Base-by-base conservation (phyloP, 2,329 filamentous ascomycete species). In the Neonectria sp. region DNA sequence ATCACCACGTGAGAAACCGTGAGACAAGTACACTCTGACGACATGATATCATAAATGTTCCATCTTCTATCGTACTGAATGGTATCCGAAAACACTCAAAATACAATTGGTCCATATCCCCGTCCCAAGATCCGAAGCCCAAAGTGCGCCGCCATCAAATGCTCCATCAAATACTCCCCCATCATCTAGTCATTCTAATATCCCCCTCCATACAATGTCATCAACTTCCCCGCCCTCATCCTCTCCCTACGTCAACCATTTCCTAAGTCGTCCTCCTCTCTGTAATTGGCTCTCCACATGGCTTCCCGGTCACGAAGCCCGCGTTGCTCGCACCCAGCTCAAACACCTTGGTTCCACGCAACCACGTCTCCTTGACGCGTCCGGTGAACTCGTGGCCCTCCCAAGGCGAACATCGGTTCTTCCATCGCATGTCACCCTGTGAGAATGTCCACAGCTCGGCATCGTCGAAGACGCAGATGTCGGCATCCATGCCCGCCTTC, bases 381-480 rank as follows among this genome's bases (percentile, higher is more conserved):
- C 95, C 95, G 53, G 86, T 88, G 75, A 98, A 91, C 35, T 84
- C 86, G 80, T 92, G 92, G 24, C 93, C 93, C 79, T 97, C 92
- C 86, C 97, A 98, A 0, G 95, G 95, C 63, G 92, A 95, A 84
- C 94, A 95, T 77, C 94, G 94, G 81, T 98, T 97, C 81, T 94
- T 91, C 88, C 97, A 99, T 72, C 96, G 88, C 95, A 99, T 97
- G 56, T 94, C 94, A 68, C 88, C 90, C 21, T 88, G 86, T 65
- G 89, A 83, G 59, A 97, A 91, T 27, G 90, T 87, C 87, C 95
- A 99, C 73, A 88, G 87, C 25, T 90, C 90, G n/a, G 86, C 83
- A 70, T 97, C 94, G 78, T 98, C 95, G 78, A 98, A 98, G 17
- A 98, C 91, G 74, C 94, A 96, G 49, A 98, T 87, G 78, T 98